A percentile compares a stretch with the other conserved stretches of the same genome.
Evolutionary conservation across 768 basidiomycete species (phyloP).

Genomic region (Mycena chlorophos): DNA sequence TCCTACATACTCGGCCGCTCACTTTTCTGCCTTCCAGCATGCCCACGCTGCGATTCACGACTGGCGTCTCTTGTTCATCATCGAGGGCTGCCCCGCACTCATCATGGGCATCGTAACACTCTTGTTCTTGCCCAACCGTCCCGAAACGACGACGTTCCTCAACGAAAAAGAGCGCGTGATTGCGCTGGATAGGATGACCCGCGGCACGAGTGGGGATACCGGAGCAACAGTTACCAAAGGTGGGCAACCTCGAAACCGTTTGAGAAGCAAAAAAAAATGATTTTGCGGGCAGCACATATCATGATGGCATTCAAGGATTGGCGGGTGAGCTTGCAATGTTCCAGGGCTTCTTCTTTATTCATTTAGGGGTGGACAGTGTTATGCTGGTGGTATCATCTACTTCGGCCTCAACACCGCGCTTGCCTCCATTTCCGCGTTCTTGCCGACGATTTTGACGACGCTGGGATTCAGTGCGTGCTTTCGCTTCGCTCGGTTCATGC

Average conservation of each 20-base stretch:
- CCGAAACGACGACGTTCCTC: slow-evolving; percentile 54
- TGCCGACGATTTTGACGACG: slow-evolving; percentile 78
- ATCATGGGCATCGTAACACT: slow-evolving; percentile 57
- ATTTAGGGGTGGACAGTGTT: slow-evolving; percentile 43
- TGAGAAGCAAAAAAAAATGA: neutral
- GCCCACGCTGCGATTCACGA: slow-evolving; percentile 46
- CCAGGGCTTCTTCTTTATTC: neutral
- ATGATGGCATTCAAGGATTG: slow-evolving; percentile 66
- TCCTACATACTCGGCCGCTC: neutral
- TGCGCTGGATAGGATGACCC: slow-evolving; percentile 66
- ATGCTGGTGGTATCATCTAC: slow-evolving; percentile 70
- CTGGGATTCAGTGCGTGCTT: slow-evolving; percentile 64
- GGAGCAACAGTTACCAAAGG: slow-evolving; percentile 67
- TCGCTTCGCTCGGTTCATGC: neutral
- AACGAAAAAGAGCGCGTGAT: slow-evolving; percentile 51
- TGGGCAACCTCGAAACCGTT: slow-evolving; percentile 20
- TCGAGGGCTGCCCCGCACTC: slow-evolving; percentile 73
- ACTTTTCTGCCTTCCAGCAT: slow-evolving; percentile 38
- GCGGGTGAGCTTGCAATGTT: slow-evolving; percentile 54
- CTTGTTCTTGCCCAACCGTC: slow-evolving; percentile 51
- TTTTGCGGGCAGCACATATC: slow-evolving; percentile 51
- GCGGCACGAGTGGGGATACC: slow-evolving; percentile 63
- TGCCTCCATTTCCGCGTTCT: slow-evolving; percentile 79
- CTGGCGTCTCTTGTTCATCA: slow-evolving; percentile 70
- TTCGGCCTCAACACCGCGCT: slow-evolving; percentile 77